phyloP scores from a whole-genome alignment of 1,284 basidiomycete species.

The Sparassis latifolia region DNA sequence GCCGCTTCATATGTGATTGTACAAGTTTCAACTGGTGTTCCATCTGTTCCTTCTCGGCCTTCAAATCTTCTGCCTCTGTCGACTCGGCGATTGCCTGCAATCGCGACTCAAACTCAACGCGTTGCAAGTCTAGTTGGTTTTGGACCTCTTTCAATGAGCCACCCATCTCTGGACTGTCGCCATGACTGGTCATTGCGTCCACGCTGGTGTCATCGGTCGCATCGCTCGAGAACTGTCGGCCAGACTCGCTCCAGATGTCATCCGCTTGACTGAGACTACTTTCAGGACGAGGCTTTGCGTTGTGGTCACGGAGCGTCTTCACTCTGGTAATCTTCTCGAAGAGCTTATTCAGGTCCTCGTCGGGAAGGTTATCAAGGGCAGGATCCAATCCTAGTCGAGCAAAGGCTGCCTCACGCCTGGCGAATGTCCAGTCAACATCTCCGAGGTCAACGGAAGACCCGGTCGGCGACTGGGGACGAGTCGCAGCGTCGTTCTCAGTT shows the following conservation, averaged over 20 bases:
- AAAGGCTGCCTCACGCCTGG: slow-evolving; percentile 85
- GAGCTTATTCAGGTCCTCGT: slow-evolving; percentile 89
- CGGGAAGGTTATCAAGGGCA: slow-evolving; percentile 82
- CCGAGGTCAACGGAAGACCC: slow-evolving; percentile 60
- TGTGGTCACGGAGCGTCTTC: slow-evolving; percentile 80
- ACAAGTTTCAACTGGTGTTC: slow-evolving; percentile 80
- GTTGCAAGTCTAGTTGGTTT: slow-evolving; percentile 50
- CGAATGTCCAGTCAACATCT: slow-evolving; percentile 91
- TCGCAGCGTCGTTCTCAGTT: slow-evolving; percentile 36
- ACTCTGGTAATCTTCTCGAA: slow-evolving; percentile 92
- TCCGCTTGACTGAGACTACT: slow-evolving; percentile 82
- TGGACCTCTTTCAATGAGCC: slow-evolving; percentile 63
- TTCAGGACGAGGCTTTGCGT: slow-evolving; percentile 68
- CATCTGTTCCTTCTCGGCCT: slow-evolving; percentile 87
- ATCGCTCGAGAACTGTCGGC: slow-evolving; percentile 66
- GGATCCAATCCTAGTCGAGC: slow-evolving; percentile 81
- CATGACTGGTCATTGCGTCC: slow-evolving; percentile 54
- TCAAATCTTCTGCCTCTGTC: slow-evolving; percentile 76
- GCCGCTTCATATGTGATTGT: slow-evolving; percentile 75
- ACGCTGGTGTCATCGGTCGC: slow-evolving; percentile 83
- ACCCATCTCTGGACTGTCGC: slow-evolving; percentile 60
- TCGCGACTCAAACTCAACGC: slow-evolving; percentile 50
- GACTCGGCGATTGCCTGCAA: slow-evolving; percentile 69
- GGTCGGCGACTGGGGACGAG: slow-evolving; percentile 74
- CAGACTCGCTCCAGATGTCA: slow-evolving; percentile 79